Evolutionary conservation across 2,329 filamentous ascomycete genomes (phyloP).

Genomic region (Cladosporium sphaerospermum): DNA sequence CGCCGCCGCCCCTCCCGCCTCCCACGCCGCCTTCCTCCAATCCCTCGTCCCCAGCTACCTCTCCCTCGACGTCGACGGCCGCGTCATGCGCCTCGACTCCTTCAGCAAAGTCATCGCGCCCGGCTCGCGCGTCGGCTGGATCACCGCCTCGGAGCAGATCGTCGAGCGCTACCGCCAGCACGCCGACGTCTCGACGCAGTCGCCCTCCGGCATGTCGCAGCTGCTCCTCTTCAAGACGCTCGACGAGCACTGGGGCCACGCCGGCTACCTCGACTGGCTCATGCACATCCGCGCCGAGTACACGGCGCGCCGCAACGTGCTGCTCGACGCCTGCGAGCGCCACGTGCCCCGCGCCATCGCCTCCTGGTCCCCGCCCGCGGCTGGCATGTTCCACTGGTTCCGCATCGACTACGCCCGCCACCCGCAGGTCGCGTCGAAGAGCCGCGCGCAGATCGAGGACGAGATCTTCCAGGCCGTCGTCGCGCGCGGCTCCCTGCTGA

Average conservation of each 20-base stretch:
- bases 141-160: constrained; percentile 80
- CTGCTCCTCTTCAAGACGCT: constrained; percentile 80
- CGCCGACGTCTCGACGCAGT: constrained; percentile 77
- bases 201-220: constrained; percentile 78
- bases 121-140: constrained; percentile 84
- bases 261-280: constrained; percentile 83
- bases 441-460: constrained; percentile 66
- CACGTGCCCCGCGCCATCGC: constrained; percentile 69
- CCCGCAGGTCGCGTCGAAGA: constrained; percentile 50
- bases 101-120: constrained; percentile 92
- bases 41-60: constrained; percentile 74
- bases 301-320: constrained; percentile 67
- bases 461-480: constrained; percentile 76
- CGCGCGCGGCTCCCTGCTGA: constrained; percentile 70
- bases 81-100: constrained; percentile 83
- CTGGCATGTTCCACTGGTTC: constrained; percentile 94
- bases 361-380: constrained; percentile 70
- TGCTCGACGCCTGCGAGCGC: constrained; percentile 74
- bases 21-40: constrained; percentile 66
- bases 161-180: constrained; percentile 76
- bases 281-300: constrained; percentile 77
- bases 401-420: constrained; percentile 61
- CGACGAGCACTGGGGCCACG: constrained; percentile 90
- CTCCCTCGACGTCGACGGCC: constrained; percentile 73
- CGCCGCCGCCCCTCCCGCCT: constrained; percentile 50